phyloP scores from a whole-genome alignment of 306 rosid genomes.

The Erythrophleum fordii region DNA sequence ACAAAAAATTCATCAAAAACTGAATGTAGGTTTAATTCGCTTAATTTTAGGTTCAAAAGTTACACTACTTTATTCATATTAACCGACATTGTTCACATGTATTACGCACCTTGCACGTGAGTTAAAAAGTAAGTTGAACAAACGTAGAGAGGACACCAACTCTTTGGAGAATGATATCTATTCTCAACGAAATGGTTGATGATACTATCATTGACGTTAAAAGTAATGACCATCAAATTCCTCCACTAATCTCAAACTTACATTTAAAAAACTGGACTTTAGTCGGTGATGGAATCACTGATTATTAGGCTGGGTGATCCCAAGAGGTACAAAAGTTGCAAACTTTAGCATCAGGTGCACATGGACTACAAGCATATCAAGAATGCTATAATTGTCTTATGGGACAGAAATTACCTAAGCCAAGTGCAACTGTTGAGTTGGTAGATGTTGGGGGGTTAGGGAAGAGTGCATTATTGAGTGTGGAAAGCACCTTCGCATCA shows the following conservation, averaged over 20 bases:
- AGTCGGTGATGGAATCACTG: conserved; percentile 36
- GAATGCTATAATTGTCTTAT: not conserved
- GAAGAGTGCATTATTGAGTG: conserved; percentile 40
- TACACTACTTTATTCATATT: not conserved
- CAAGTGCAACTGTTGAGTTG: conserved; percentile 11
- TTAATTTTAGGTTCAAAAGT: not conserved
- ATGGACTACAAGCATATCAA: conserved; percentile 31
- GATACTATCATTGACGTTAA: conserved; percentile 12
- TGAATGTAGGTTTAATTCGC: no score
- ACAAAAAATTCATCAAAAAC: no score
- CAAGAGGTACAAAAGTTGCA: conserved; percentile 37
- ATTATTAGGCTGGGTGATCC: conserved; percentile 35
- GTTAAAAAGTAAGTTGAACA: conserved; percentile 17
- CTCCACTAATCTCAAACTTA: conserved; percentile 22
- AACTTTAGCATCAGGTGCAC: conserved; percentile 31
- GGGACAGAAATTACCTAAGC: conserved; percentile 11
- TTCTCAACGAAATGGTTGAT: conserved; percentile 30
- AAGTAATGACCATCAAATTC: conserved; percentile 18
- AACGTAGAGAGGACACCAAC: conserved; percentile 28
- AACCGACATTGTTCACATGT: conserved; percentile 16
- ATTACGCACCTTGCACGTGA: conserved; percentile 19
- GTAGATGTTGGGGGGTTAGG: conserved; percentile 21
- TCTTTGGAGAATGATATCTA: conserved; percentile 23
- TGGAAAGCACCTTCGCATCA: conserved; percentile 35
- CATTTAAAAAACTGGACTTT: conserved; percentile 31